Evolutionary conservation across 306 rosid genomes (phyloP).

Genomic region (Pyrus pyrifolia): DNA sequence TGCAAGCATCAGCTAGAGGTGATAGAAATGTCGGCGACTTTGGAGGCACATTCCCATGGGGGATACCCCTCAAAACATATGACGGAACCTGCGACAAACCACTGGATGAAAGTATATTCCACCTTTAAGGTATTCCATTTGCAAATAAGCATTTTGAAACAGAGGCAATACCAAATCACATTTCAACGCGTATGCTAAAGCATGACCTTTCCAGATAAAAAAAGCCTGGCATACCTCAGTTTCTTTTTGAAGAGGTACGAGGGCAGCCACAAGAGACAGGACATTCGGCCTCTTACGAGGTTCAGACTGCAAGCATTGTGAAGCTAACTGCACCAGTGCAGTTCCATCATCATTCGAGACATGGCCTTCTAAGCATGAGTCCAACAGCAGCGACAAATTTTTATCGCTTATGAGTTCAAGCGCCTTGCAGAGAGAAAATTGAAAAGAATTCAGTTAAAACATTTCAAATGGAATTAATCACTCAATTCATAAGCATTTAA

Average conservation of each 20-base stretch:
- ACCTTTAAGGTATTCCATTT: constrained; percentile 2
- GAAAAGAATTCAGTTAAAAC: neutral
- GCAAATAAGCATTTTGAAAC: constrained; percentile 6
- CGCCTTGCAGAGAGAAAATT: constrained; percentile 45
- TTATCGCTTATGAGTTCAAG: constrained; percentile 87
- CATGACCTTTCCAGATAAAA: neutral
- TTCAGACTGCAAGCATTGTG: constrained; percentile 81
- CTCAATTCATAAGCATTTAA: neutral
- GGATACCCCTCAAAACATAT: constrained; percentile 60
- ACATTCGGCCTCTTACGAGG: constrained; percentile 93
- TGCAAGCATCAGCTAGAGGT: constrained; percentile 89
- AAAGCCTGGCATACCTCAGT: constrained; percentile 40
- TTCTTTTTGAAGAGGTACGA: constrained; percentile 81
- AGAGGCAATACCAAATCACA: constrained; percentile 12
- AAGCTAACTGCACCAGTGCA: constrained; percentile 74
- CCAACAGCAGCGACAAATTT: constrained; percentile 66
- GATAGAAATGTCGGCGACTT: constrained; percentile 50
- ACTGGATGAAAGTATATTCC: constrained; percentile 16
- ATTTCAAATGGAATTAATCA: neutral
- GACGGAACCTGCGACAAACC: constrained; percentile 60
- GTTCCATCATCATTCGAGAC: constrained; percentile 84
- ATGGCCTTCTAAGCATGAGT: constrained; percentile 84
- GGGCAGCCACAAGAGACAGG: constrained; percentile 66
- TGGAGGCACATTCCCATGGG: constrained; percentile 40
- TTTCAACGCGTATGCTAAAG: neutral